Base-by-base conservation (phyloP, 805 yeast genomes). In the Candida boidinii region DNA sequence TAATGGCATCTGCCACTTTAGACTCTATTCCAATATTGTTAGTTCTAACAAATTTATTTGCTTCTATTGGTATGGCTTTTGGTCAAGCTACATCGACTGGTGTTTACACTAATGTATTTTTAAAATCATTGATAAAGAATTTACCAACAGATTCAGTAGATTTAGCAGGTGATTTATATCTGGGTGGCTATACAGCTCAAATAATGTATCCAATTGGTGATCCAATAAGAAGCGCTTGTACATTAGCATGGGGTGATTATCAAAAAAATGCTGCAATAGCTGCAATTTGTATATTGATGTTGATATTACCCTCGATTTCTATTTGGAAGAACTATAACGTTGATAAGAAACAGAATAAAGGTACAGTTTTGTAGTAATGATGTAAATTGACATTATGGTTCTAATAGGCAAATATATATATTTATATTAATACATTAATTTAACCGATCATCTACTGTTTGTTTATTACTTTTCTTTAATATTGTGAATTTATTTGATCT, bases 11-110 rank as follows among this genome's bases (percentile, higher is more conserved):
- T 14, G 67, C 64, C 20, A 63, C 63, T 28, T 61, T 56, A 39
- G 62, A 61, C 31, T 66, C 61, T 45, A 50, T 61, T 35, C 62
- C 69, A n/a, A 43, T 57, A 38, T 56, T 57, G 35, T 57, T 65
- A 29, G 51, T 66, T 1, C 30, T 64, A 16, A 37, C 62, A 24
- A 45, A 52, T 13, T 44, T 64, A 30, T 55, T 53, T 49, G 42
- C 56, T 6, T 39, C 49, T 14, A 54, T 63, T 37, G 70, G 68
- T 36, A 48, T 48, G 26, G 58, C 66, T 14, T 51, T 64, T 30
- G 70, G 68, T 21, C 33, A 51, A 29, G 64, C 68, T 7, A 51
- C 63, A 31, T 47, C 62, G 15, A 61, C 58, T 42, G 62, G 68
- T 21, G 50, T 66, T 27, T 56, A 60, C 55, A 46, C 47, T 37